Evolutionary conservation across 768 basidiomycete species (phyloP).

Genomic region (Chlorophyllum brunneum): DNA sequence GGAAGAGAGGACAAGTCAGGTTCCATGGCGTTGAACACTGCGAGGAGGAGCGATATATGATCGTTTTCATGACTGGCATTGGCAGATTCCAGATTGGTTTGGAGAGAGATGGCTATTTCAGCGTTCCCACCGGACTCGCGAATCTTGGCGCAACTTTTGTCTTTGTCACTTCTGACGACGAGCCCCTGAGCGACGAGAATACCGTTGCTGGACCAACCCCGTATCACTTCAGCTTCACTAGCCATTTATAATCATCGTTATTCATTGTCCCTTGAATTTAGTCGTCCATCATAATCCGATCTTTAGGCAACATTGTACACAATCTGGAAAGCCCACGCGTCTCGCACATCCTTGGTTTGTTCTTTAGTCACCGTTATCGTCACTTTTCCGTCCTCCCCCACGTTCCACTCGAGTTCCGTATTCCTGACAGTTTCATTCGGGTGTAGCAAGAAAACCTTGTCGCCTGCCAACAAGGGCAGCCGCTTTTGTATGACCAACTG

Average conservation of each 20-base stretch:
- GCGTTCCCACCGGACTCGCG: slow-evolving; percentile 36
- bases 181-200: slow-evolving; percentile 36
- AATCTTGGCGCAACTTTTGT: slow-evolving; percentile 47
- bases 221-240: slow-evolving; percentile 33
- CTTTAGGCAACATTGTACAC: slow-evolving; percentile 9
- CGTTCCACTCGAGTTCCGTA: slow-evolving; percentile 14
- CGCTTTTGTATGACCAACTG: slow-evolving; percentile 32
- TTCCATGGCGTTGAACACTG: neutral
- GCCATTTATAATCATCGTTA: neutral
- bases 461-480: slow-evolving; percentile 40
- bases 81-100: slow-evolving; percentile 6
- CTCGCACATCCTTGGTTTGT: slow-evolving; percentile 14
- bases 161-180: slow-evolving; percentile 19
- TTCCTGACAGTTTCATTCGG: slow-evolving; percentile 16
- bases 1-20: slow-evolving; percentile 3
- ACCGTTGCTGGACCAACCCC: slow-evolving; percentile 58
- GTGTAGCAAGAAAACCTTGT: slow-evolving; percentile 38
- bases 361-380: slow-evolving; percentile 21
- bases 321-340: slow-evolving; percentile 26
- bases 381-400: slow-evolving; percentile 24
- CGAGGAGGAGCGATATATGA: neutral
- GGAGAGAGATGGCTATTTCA: slow-evolving; percentile 23
- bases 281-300: neutral
- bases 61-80: slow-evolving; percentile 11
- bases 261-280: neutral